A percentile compares a stretch with the other conserved stretches of the same genome.
Evolutionary conservation across 441 rosid species (phyloP).

Genomic region (Adansonia madagascariensis): DNA sequence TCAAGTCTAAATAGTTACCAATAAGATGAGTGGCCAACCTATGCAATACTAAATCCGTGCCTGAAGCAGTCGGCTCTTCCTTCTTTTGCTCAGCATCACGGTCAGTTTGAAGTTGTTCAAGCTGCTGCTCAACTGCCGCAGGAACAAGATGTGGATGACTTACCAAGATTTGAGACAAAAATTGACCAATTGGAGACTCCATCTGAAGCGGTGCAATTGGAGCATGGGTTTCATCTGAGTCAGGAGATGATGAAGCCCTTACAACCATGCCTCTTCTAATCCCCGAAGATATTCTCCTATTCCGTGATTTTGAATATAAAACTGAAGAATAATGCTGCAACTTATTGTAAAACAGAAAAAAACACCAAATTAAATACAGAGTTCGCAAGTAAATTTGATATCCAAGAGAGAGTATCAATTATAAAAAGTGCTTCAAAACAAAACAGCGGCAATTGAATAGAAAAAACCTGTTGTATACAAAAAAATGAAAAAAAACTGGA

Average conservation of each 20-base stretch:
- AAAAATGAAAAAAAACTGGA: background rate
- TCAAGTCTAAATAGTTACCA: background rate
- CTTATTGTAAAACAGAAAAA: background rate
- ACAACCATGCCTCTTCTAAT: slow-evolving; percentile 49
- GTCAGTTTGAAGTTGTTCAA: slow-evolving; percentile 85
- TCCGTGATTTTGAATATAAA: slow-evolving; percentile 36
- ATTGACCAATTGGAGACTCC: slow-evolving; percentile 85
- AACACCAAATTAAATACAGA: slow-evolving; percentile 17
- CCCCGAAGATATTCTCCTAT: slow-evolving; percentile 35
- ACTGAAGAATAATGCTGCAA: slow-evolving; percentile 44
- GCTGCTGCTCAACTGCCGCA: slow-evolving; percentile 96
- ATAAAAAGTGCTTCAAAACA: background rate
- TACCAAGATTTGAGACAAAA: slow-evolving; percentile 76
- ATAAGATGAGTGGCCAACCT: slow-evolving; percentile 49
- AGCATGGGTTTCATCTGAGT: slow-evolving; percentile 45
- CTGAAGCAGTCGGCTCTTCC: slow-evolving; percentile 59
- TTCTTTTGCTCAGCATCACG: slow-evolving; percentile 64
- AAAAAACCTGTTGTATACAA: background rate
- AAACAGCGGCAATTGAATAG: background rate
- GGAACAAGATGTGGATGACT: slow-evolving; percentile 93
- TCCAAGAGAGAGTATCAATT: background rate
- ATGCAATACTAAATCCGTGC: slow-evolving; percentile 77
- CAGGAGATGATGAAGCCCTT: slow-evolving; percentile 57
- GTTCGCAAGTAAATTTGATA: background rate
- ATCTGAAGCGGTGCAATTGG: slow-evolving; percentile 79